These are phyloP conservation scores for Neurospora terricola DNA, from an alignment of 495 filamentous ascomycete genomes.

Conservation along the genomic window DNA sequence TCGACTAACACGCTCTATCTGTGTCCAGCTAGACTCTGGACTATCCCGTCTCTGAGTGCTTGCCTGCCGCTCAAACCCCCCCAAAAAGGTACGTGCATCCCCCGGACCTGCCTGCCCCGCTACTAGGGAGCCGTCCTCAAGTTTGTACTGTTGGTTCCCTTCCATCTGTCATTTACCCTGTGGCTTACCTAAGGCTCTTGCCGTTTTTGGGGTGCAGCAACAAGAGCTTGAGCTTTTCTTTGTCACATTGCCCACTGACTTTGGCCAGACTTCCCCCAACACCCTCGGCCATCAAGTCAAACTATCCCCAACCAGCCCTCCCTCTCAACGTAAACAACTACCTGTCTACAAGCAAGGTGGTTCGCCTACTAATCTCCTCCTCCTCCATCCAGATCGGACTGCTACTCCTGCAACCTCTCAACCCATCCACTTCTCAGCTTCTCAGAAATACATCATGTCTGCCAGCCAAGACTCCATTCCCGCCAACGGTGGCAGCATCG, in stretches of 20 bases:
- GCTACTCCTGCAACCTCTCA: not conserved
- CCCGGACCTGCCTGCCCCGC: constrained; percentile 10
- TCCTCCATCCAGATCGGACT: not conserved
- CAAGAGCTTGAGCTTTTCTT: not conserved
- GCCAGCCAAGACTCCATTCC: constrained; percentile 32
- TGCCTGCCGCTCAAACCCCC: not conserved
- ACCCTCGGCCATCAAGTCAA: not conserved
- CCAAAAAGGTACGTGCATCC: constrained; percentile 24
- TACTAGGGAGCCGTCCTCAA: constrained; percentile 6
- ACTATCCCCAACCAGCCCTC: not conserved
- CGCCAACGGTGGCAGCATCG: constrained; percentile 36
- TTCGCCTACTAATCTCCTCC: not conserved
- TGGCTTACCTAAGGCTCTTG: not conserved
- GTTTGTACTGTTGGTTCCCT: not conserved
- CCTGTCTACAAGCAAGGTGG: not conserved
- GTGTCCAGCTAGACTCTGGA: not conserved
- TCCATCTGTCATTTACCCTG: not conserved
- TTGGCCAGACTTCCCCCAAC: not conserved
- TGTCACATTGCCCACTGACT: not conserved
- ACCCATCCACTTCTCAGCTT: not conserved
- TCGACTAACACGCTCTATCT: not conserved
- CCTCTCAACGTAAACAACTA: not conserved
- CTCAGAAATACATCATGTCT: constrained; percentile 32
- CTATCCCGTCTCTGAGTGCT: not conserved
- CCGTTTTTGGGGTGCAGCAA: not conserved